Evolutionary conservation across 2,329 filamentous ascomycete genomes (phyloP).

Genomic region (Colletotrichum gigasporum): DNA sequence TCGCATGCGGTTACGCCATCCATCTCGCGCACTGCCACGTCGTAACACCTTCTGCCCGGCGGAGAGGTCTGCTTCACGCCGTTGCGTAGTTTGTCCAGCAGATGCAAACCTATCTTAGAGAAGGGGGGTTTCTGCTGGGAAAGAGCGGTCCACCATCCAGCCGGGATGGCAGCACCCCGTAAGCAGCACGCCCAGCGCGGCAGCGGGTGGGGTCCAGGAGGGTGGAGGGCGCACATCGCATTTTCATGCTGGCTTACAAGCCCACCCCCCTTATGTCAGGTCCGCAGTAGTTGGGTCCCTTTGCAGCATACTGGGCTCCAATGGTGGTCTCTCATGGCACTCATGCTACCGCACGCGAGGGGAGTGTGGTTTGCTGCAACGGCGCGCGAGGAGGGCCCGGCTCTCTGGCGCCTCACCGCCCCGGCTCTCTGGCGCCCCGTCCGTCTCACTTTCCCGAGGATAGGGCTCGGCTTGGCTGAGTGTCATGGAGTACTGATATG

Average conservation of each 20-base stretch:
- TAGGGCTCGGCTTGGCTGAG: not conserved
- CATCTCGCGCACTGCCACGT: not conserved
- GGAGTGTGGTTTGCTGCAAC: not conserved
- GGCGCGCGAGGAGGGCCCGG: not conserved
- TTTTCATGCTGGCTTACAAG: not conserved
- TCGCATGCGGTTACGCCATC: not conserved
- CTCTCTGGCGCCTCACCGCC: not conserved
- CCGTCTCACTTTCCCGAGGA: not conserved
- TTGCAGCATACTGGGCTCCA: not conserved
- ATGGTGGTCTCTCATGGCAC: too few species aligned
- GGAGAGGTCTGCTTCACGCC: too few species aligned
- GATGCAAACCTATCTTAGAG: too few species aligned
- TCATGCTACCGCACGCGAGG: too few species aligned
- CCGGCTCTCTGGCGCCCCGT: not conserved
- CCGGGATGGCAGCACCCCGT: not conserved
- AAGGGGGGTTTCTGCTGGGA: not conserved
- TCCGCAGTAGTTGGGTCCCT: not conserved
- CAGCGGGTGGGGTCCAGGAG: not conserved
- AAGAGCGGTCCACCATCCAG: too few species aligned
- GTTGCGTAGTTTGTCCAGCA: too few species aligned
- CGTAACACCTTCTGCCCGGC: too few species aligned
- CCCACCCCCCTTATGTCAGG: not conserved
- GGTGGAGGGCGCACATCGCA: conserved; percentile 9
- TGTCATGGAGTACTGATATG: not conserved
- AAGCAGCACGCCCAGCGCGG: not conserved